These are phyloP conservation scores for Pseudogymnoascus sp. DNA, from an alignment of 2,329 filamentous ascomycete genomes.

Conservation along the genomic window DNA sequence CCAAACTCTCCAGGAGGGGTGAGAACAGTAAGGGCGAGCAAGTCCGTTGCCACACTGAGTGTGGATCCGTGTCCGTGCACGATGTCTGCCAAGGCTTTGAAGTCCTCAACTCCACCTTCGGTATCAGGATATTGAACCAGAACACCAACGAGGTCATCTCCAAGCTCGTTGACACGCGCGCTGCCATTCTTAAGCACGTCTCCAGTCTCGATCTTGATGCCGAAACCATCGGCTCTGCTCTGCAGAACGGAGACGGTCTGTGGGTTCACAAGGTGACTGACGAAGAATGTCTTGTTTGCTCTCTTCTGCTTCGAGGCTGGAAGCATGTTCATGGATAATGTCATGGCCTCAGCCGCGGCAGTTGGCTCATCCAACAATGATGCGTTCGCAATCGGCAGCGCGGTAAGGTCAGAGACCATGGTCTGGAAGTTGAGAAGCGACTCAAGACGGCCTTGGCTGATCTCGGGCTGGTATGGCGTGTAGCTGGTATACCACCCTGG, in stretches of 20 bases:
- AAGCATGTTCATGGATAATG: slow-evolving; percentile 74
- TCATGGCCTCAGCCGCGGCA: slow-evolving; percentile 93
- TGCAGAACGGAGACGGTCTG: slow-evolving; percentile 80
- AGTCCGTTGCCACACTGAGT: slow-evolving; percentile 82
- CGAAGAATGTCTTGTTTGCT: slow-evolving; percentile 72
- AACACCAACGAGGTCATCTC: slow-evolving; percentile 78
- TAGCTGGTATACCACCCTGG: slow-evolving; percentile 98
- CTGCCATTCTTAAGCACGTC: slow-evolving; percentile 63
- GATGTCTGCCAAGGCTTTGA: slow-evolving; percentile 63
- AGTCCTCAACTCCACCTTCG: slow-evolving; percentile 72
- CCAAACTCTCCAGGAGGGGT: slow-evolving; percentile 91
- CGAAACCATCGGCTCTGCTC: slow-evolving; percentile 86
- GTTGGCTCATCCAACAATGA: slow-evolving; percentile 88
- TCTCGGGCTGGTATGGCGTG: slow-evolving; percentile 94
- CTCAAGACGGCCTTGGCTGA: slow-evolving; percentile 89
- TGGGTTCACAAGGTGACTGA: slow-evolving; percentile 75
- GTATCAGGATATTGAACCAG: slow-evolving; percentile 95
- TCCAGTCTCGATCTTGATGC: slow-evolving; percentile 67
- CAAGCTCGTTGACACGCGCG: slow-evolving; percentile 64
- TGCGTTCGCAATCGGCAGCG: slow-evolving; percentile 80
- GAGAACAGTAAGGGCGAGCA: slow-evolving; percentile 78
- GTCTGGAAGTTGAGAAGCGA: slow-evolving; percentile 95
- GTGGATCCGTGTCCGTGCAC: slow-evolving; percentile 74
- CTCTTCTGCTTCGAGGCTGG: slow-evolving; percentile 66
- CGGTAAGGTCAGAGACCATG: slow-evolving; percentile 81